These are phyloP conservation scores for Naganishia sp. DNA, from an alignment of 1,284 basidiomycete species.

Conservation along the genomic window DNA sequence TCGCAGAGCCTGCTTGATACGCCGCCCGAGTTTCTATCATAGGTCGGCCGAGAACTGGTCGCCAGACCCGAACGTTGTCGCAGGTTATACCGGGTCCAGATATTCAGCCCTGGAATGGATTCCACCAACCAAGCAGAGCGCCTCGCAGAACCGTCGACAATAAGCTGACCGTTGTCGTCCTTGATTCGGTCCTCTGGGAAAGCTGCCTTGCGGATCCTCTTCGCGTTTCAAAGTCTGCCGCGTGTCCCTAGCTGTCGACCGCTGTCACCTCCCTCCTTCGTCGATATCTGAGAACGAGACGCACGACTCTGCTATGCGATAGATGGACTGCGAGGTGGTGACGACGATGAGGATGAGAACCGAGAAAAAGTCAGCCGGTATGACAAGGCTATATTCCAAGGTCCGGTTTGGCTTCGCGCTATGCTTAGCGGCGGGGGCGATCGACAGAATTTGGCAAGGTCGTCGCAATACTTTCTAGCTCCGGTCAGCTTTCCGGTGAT, in stretches of 20 bases:
- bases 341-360: neutral
- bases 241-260: neutral
- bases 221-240: neutral
- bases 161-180: too few relatives aligned
- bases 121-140: too few relatives aligned
- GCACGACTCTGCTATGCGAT: neutral
- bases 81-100: too few relatives aligned
- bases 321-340: neutral
- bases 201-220: slow-evolving; percentile 1
- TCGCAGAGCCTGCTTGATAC: slow-evolving; percentile 1
- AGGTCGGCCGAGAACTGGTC: neutral
- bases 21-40: slow-evolving; percentile 18
- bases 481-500: too few relatives aligned
- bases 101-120: too few relatives aligned
- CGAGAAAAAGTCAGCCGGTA: neutral
- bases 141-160: too few relatives aligned
- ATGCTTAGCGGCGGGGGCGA: neutral
- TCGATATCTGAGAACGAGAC: slow-evolving; percentile 4
- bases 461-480: too few relatives aligned
- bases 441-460: too few relatives aligned
- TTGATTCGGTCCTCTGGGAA: neutral
- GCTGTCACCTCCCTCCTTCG: slow-evolving; percentile 4
- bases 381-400: too few relatives aligned
- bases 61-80: too few relatives aligned
- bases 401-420: slow-evolving; percentile 9